phyloP scores from a whole-genome alignment of 768 basidiomycete species.

The Calvatia gigantea region DNA sequence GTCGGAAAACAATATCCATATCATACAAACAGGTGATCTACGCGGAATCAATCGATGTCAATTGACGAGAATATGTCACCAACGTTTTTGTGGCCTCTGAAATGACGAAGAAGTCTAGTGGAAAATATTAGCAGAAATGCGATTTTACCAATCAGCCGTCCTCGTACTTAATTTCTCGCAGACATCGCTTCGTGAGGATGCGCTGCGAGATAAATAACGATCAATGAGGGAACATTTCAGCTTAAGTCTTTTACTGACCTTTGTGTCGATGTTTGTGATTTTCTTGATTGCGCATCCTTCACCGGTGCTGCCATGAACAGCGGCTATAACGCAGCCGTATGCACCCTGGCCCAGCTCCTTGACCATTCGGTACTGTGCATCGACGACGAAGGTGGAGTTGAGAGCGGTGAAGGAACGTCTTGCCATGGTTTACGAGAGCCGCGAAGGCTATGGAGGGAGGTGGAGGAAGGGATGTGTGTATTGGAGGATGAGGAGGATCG shows the following conservation, averaged over 20 bases:
- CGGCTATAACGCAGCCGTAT: slow-evolving; percentile 89
- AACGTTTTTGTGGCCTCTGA: slow-evolving; percentile 98
- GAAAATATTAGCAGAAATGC: slow-evolving; percentile 15
- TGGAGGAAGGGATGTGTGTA: not conserved
- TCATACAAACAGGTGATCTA: slow-evolving; percentile 97
- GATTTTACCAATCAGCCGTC: slow-evolving; percentile 5
- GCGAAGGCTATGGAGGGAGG: not conserved
- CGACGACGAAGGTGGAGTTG: slow-evolving; percentile 85
- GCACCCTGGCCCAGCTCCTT: slow-evolving; percentile 97
- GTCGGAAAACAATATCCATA: slow-evolving; percentile 96
- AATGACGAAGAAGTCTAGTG: slow-evolving; percentile 86
- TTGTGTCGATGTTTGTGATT: slow-evolving; percentile 91
- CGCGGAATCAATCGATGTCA: slow-evolving; percentile 9
- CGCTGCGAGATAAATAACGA: slow-evolving; percentile 41
- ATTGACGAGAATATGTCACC: slow-evolving; percentile 20
- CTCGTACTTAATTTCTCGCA: slow-evolving; percentile 86
- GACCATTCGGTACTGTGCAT: slow-evolving; percentile 87
- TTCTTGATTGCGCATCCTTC: slow-evolving; percentile 96
- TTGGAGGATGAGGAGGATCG: slow-evolving; percentile 8
- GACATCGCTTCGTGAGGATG: slow-evolving; percentile 94
- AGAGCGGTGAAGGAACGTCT: slow-evolving; percentile 79
- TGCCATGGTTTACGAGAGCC: slow-evolving; percentile 41
- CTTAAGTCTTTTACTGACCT: slow-evolving; percentile 41
- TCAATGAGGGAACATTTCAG: slow-evolving; percentile 4
- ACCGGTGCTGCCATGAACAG: slow-evolving; percentile 76